These are phyloP conservation scores for Ceratobasidium sp. DNA, from an alignment of 1,284 basidiomycete species.

Conservation along the genomic window DNA sequence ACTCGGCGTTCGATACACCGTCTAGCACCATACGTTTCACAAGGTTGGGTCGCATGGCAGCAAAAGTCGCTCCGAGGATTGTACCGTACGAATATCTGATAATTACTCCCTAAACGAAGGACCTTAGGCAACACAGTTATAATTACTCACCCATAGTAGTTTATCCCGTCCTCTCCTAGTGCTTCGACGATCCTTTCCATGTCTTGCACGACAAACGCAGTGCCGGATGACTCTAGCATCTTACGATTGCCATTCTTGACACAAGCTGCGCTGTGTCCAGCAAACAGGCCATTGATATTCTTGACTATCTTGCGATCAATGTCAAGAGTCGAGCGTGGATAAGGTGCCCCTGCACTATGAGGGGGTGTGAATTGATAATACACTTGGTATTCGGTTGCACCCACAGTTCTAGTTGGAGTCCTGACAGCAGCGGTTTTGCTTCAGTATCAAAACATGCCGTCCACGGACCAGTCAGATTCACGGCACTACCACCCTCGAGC, in stretches of 20 bases:
- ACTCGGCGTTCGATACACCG: slow-evolving; percentile 46
- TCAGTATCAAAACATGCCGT: slow-evolving; percentile 37
- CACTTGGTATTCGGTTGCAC: neutral
- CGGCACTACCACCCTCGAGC: neutral
- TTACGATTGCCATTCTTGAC: slow-evolving; percentile 46
- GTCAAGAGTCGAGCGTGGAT: neutral
- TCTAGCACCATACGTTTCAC: slow-evolving; percentile 52
- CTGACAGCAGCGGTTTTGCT: slow-evolving; percentile 3
- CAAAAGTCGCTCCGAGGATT: slow-evolving; percentile 52
- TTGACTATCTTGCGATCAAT: slow-evolving; percentile 1
- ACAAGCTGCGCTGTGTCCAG: slow-evolving; percentile 41
- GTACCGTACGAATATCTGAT: slow-evolving; percentile 51
- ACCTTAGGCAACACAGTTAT: neutral
- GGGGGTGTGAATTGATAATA: neutral
- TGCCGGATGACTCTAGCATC: slow-evolving; percentile 48
- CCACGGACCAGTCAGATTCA: slow-evolving; percentile 28
- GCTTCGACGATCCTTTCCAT: slow-evolving; percentile 52
- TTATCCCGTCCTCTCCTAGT: slow-evolving; percentile 51
- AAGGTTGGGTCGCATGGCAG: slow-evolving; percentile 34
- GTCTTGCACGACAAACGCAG: slow-evolving; percentile 52
- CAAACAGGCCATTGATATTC: neutral
- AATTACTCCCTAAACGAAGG: neutral
- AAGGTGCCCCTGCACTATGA: neutral
- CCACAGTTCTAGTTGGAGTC: neutral
- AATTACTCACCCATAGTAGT: slow-evolving; percentile 52